Percentiles rank a stretch among this genome's conserved stretches.
These are phyloP conservation scores for Platanus orientalis DNA, from an alignment of 164 flowering plant genomes.

Conservation along the genomic window DNA sequence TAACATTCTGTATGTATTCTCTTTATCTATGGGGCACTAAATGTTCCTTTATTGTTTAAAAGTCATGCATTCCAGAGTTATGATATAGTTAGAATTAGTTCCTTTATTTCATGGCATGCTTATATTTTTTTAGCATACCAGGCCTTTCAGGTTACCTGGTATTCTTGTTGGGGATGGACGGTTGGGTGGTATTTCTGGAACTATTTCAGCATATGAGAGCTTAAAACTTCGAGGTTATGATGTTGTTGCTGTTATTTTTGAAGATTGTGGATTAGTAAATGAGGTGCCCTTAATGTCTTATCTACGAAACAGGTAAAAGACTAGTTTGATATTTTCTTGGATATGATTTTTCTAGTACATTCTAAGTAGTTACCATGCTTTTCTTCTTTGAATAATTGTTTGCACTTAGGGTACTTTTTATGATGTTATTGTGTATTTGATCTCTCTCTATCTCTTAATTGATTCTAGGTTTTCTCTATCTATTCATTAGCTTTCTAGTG, in stretches of 20 bases:
- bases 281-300: slow-evolving; percentile 65
- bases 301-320: slow-evolving; percentile 58
- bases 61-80: background rate
- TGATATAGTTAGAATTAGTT: background rate
- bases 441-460: too few relatives aligned
- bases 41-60: background rate
- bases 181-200: slow-evolving; percentile 93
- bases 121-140: slow-evolving; percentile 19
- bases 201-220: slow-evolving; percentile 89
- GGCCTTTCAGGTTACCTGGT: slow-evolving; percentile 88
- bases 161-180: slow-evolving; percentile 96
- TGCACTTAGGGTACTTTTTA: background rate
- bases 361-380: background rate
- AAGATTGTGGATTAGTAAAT: slow-evolving; percentile 80
- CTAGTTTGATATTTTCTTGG: background rate
- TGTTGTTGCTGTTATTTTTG: slow-evolving; percentile 73
- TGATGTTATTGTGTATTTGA: too few relatives aligned
- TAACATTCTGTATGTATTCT: too few relatives aligned
- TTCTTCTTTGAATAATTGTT: background rate
- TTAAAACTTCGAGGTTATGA: slow-evolving; percentile 88
- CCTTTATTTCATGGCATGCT: background rate
- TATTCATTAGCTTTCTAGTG: background rate
- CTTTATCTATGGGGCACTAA: too few relatives aligned
- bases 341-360: background rate
- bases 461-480: background rate